Evolutionary conservation across 2,329 filamentous ascomycete species (phyloP).

Genomic region (Davidsoniella australis): DNA sequence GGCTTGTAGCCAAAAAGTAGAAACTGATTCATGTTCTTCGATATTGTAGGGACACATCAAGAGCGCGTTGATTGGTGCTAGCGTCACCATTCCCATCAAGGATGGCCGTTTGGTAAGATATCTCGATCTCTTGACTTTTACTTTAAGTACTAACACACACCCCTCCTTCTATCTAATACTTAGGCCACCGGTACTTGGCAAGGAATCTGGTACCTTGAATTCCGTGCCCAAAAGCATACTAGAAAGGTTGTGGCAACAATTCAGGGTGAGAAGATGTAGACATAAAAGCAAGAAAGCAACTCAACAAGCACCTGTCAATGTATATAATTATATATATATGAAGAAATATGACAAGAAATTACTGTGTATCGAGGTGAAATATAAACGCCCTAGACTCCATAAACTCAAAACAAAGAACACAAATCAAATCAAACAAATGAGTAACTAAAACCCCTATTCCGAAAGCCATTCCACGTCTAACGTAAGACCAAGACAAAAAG

Average conservation of each 20-base stretch:
- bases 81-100: constrained; percentile 76
- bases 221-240: constrained; percentile 57
- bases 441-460: no score
- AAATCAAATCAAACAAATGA: no score
- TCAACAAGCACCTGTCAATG: not conserved
- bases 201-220: constrained; percentile 89
- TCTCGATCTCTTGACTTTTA: constrained; percentile 9
- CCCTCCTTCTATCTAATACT: not conserved
- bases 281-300: constrained; percentile 52
- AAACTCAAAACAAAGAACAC: no score
- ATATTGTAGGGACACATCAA: constrained; percentile 70
- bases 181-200: constrained; percentile 58
- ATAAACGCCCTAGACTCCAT: no score
- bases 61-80: constrained; percentile 72
- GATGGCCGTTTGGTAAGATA: constrained; percentile 54
- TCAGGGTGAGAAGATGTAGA: constrained; percentile 57
- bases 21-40: not conserved
- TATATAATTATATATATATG: no score
- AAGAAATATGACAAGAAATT: no score
- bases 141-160: not conserved
- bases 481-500: not conserved
- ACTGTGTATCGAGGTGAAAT: no score
- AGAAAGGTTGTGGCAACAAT: constrained; percentile 83
- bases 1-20: not conserved
- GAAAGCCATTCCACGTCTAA: not conserved